Evolutionary conservation across 2,329 filamentous ascomycete genomes (phyloP).

Genomic region (Ceratocystiopsis minuta): DNA sequence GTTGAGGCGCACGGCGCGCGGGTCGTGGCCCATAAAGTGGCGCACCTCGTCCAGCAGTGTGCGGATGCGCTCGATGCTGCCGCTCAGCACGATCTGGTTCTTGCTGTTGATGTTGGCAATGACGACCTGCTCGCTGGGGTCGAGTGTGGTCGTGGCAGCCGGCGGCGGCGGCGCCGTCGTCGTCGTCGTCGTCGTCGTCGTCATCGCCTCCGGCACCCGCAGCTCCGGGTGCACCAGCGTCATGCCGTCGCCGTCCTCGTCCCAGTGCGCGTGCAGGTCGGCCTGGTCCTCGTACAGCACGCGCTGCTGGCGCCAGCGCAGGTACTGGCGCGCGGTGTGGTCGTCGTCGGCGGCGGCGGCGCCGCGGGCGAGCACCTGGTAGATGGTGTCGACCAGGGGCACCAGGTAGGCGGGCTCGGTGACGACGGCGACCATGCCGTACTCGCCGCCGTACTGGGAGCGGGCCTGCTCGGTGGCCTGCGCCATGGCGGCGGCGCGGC

Average conservation of each 20-base stretch:
- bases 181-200: slow-evolving; percentile 34
- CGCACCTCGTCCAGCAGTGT: slow-evolving; percentile 68
- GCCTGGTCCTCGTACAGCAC: slow-evolving; percentile 68
- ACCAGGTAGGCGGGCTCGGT: slow-evolving; percentile 65
- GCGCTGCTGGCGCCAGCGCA: too few species aligned
- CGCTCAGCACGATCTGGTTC: slow-evolving; percentile 89
- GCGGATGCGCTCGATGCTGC: slow-evolving; percentile 66
- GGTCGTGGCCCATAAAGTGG: slow-evolving; percentile 83
- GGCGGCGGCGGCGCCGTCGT: slow-evolving; percentile 22
- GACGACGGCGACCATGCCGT: slow-evolving; percentile 87
- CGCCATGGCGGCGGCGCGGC: slow-evolving; percentile 68
- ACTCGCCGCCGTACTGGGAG: slow-evolving; percentile 55
- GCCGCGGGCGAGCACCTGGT: slow-evolving; percentile 47
- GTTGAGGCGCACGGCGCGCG: slow-evolving; percentile 69
- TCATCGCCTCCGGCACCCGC: not conserved
- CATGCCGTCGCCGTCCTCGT: not conserved
- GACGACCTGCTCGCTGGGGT: slow-evolving; percentile 48
- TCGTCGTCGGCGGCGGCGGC: not conserved
- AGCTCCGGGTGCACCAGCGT: not conserved
- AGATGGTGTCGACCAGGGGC: slow-evolving; percentile 52
- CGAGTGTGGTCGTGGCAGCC: slow-evolving; percentile 33
- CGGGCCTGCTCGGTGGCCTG: slow-evolving; percentile 51
- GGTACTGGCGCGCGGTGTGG: not conserved
- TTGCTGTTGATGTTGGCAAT: slow-evolving; percentile 92
- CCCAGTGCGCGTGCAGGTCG: not conserved